A percentile compares a stretch with the other conserved stretches of the same genome.
phyloP scores from a whole-genome alignment of 805 yeast species.

The Torulaspora indica region DNA sequence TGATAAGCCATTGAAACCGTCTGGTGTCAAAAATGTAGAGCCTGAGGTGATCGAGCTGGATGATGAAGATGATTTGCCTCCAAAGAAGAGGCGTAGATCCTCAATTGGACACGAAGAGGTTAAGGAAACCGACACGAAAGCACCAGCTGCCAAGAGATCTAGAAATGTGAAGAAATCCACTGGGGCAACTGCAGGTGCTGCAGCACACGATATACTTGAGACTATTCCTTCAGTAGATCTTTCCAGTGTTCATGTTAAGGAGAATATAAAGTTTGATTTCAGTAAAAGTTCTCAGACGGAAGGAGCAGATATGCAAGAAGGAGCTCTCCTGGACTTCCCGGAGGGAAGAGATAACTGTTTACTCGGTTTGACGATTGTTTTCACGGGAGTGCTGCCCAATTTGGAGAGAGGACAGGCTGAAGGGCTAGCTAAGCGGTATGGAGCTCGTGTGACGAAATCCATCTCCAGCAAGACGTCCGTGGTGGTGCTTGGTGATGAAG shows the following conservation, averaged over 20 bases:
- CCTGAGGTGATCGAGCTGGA: slow-evolving; percentile 31
- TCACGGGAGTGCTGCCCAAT: slow-evolving; percentile 83
- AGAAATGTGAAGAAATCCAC: slow-evolving; percentile 2
- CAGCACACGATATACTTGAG: slow-evolving; percentile 39
- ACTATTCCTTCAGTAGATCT: slow-evolving; percentile 72
- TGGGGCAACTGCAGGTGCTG: slow-evolving; percentile 5
- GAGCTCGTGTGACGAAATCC: slow-evolving; percentile 85
- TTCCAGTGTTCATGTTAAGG: slow-evolving; percentile 45
- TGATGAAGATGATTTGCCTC: slow-evolving; percentile 27
- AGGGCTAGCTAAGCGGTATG: slow-evolving; percentile 72
- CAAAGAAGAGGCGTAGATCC: slow-evolving; percentile 1
- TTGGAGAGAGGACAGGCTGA: slow-evolving; percentile 74
- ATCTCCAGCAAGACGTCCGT: slow-evolving; percentile 80
- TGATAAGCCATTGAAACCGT: slow-evolving; percentile 5
- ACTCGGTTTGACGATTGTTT: slow-evolving; percentile 83
- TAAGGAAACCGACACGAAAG: background rate
- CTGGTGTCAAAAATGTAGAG: slow-evolving; percentile 7
- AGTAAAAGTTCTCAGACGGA: slow-evolving; percentile 41
- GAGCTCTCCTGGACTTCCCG: slow-evolving; percentile 49
- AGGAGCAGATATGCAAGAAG: slow-evolving; percentile 12
- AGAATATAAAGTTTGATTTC: slow-evolving; percentile 53
- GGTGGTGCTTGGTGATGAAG: slow-evolving; percentile 90
- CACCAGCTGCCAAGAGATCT: background rate
- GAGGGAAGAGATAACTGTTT: slow-evolving; percentile 82
- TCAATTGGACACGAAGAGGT: background rate